Evolutionary conservation across 495 filamentous ascomycete species (phyloP).

Genomic region (Aspergillus heteromorphus): DNA sequence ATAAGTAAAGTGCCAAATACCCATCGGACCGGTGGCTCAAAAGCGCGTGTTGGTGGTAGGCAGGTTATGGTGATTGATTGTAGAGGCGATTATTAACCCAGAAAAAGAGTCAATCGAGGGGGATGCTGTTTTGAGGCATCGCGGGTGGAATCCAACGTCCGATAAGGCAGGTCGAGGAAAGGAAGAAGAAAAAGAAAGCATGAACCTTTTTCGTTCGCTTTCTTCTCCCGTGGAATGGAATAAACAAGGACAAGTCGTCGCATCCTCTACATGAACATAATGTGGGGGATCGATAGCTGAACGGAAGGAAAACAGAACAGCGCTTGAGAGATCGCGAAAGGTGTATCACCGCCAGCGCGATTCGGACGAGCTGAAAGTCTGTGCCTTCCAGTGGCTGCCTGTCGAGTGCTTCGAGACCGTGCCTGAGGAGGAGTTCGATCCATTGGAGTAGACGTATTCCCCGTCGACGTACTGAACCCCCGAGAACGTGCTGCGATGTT

Average conservation of each 20-base stretch:
- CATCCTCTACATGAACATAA: slow-evolving; percentile 19
- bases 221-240: slow-evolving; percentile 5
- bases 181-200: slow-evolving; percentile 3
- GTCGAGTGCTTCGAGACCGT: slow-evolving; percentile 41
- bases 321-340: not conserved
- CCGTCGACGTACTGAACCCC: slow-evolving; percentile 87
- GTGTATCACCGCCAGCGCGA: slow-evolving; percentile 26
- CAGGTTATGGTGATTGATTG: not conserved
- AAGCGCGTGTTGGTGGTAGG: not conserved
- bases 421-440: slow-evolving; percentile 33
- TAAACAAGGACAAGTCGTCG: slow-evolving; percentile 11
- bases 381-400: slow-evolving; percentile 34
- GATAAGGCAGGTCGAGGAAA: not conserved
- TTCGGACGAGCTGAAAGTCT: slow-evolving; percentile 28
- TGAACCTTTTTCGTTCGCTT: slow-evolving; percentile 9
- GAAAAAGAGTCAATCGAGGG: not conserved
- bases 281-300: slow-evolving; percentile 17
- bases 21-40: not conserved
- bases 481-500: slow-evolving; percentile 79
- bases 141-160: not conserved
- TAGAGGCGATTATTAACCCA: not conserved
- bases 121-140: not conserved
- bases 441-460: slow-evolving; percentile 70
- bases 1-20: not conserved
- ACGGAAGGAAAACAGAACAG: not conserved